These are phyloP conservation scores for Trichocladium uniseriatum DNA, from an alignment of 495 filamentous ascomycete species.

Conservation along the genomic window DNA sequence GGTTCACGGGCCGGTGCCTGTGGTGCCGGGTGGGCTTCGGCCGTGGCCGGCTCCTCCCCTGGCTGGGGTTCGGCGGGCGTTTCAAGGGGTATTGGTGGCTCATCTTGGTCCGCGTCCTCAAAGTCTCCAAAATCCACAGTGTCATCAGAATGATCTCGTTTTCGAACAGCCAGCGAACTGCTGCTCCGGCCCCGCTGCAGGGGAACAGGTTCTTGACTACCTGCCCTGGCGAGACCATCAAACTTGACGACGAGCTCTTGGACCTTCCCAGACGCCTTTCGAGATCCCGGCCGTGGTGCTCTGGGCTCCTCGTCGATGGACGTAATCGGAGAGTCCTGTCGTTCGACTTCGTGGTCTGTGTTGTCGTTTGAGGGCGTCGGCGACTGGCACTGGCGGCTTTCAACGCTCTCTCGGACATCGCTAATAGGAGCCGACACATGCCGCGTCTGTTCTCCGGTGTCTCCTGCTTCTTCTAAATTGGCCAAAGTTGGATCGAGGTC, in stretches of 20 bases:
- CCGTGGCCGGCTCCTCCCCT: not conserved
- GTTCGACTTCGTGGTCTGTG: conserved; percentile 30
- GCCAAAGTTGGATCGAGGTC: not conserved
- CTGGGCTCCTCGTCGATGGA: conserved; percentile 44
- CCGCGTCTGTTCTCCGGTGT: not conserved
- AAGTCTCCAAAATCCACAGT: conserved; percentile 46
- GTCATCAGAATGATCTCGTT: conserved; percentile 18
- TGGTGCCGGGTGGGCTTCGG: not conserved
- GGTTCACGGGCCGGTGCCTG: not conserved
- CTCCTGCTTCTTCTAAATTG: not conserved
- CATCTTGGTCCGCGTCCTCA: conserved; percentile 36
- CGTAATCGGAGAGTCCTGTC: conserved; percentile 43
- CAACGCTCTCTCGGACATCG: conserved; percentile 9
- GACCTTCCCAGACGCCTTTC: conserved; percentile 33
- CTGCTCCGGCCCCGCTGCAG: conserved; percentile 11
- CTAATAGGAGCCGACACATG: not conserved
- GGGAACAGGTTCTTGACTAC: conserved; percentile 24
- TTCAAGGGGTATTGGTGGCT: conserved; percentile 1
- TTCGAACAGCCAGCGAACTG: conserved; percentile 2
- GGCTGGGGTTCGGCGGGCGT: not conserved
- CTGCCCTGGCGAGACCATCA: conserved; percentile 34
- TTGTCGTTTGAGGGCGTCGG: conserved; percentile 35
- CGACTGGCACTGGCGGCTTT: conserved; percentile 21
- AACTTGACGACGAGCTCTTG: conserved; percentile 41
- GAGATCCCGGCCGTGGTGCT: conserved; percentile 18